Conservation (phyloP, 495 filamentous ascomycete genomes). For the Penicillium canariense region DNA sequence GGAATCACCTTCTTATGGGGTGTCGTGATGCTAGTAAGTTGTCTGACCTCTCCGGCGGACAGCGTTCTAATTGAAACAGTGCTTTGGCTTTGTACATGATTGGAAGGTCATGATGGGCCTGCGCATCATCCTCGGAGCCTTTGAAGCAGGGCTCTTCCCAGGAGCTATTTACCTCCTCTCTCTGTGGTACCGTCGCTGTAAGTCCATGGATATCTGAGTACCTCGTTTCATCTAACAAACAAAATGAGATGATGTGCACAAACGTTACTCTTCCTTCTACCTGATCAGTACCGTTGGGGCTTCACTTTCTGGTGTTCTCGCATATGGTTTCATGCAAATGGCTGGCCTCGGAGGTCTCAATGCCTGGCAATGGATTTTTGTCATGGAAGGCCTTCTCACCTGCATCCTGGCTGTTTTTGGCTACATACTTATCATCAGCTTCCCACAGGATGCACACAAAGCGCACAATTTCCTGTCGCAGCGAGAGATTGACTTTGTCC, state of each 20-base stretch:
- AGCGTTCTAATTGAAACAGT: too few relatives aligned
- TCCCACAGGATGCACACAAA: constrained; percentile 44
- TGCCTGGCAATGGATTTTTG: constrained; percentile 60
- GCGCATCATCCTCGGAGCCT: constrained; percentile 55
- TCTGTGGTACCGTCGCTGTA: constrained; percentile 62
- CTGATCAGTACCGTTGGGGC: constrained; percentile 46
- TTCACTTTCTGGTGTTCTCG: constrained; percentile 55
- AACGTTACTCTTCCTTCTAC: constrained; percentile 58
- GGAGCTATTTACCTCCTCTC: constrained; percentile 52
- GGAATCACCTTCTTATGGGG: not conserved
- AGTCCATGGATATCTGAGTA: too few relatives aligned
- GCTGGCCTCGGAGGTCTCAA: constrained; percentile 36
- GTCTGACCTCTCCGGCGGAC: too few relatives aligned
- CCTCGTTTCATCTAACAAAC: too few relatives aligned
- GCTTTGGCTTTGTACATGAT: constrained; percentile 51
- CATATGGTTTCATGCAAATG: constrained; percentile 58
- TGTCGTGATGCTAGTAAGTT: constrained; percentile 1
- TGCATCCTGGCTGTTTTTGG: constrained; percentile 31
- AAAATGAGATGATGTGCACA: constrained; percentile 56
- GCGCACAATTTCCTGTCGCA: constrained; percentile 46
- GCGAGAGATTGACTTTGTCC: constrained; percentile 44
- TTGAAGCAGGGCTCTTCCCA: constrained; percentile 60
- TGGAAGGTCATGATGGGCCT: constrained; percentile 51
- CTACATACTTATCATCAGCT: constrained; percentile 50
- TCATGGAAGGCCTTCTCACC: constrained; percentile 51